Conservation (phyloP, 1,139 yeast genomes). For the Blastobotrys serpentis region DNA sequence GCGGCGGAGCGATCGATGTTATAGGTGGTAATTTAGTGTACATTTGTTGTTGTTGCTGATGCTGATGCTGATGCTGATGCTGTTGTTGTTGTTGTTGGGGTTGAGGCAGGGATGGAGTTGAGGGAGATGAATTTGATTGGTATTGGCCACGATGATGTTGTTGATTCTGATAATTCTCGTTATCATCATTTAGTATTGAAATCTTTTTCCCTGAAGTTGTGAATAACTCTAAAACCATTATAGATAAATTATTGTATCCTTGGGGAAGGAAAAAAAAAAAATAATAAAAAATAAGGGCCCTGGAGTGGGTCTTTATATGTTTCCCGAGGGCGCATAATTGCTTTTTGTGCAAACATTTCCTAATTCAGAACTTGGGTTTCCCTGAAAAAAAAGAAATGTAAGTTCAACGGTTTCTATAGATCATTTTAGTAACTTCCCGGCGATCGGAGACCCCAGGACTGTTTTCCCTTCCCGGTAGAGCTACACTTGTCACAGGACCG, state of each 20-base stretch:
- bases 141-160: slow-evolving; percentile 12
- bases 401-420: slow-evolving; percentile 8
- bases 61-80: background rate
- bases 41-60: slow-evolving; percentile 1
- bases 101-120: slow-evolving; percentile 10
- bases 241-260: background rate
- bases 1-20: slow-evolving; percentile 2
- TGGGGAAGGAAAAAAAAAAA: slow-evolving; percentile 3
- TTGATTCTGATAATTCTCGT: slow-evolving; percentile 10
- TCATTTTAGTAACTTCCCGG: slow-evolving; percentile 5
- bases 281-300: background rate
- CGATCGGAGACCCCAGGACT: slow-evolving; percentile 5
- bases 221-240: slow-evolving; percentile 29
- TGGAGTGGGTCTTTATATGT: slow-evolving; percentile 3
- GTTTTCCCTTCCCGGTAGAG: background rate
- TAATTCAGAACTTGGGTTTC: background rate
- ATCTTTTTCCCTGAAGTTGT: slow-evolving; percentile 28
- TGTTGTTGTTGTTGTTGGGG: slow-evolving; percentile 10
- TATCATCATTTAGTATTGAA: slow-evolving; percentile 26
- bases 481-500: background rate
- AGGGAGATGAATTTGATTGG: slow-evolving; percentile 11
- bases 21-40: slow-evolving; percentile 6
- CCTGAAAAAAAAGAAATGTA: slow-evolving; percentile 4
- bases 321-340: slow-evolving; percentile 1
- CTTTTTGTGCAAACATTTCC: slow-evolving; percentile 9